phyloP scores from a whole-genome alignment of 2,329 filamentous ascomycete species.

The Alternaria solani region DNA sequence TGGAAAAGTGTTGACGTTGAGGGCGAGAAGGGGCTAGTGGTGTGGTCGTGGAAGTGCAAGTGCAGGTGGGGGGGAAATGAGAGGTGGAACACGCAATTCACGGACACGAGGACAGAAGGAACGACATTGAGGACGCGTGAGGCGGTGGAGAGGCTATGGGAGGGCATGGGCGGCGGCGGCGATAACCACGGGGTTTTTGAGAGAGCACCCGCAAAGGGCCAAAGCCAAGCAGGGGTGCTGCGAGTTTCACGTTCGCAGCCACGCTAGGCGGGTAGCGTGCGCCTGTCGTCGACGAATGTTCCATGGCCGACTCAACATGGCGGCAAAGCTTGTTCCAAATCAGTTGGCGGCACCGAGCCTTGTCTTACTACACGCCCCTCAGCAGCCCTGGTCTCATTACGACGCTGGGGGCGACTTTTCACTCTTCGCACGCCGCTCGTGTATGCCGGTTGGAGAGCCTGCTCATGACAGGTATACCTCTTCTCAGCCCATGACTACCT shows the following conservation, averaged over 20 bases:
- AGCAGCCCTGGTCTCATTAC: neutral
- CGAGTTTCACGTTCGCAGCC: slow-evolving; percentile 15
- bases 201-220: slow-evolving; percentile 1
- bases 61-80: slow-evolving; percentile 6
- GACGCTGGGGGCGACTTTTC: slow-evolving; percentile 2
- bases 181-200: slow-evolving; percentile 8
- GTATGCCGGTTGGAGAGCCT: slow-evolving; percentile 1
- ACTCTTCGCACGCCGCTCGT: slow-evolving; percentile 2
- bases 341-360: slow-evolving; percentile 5
- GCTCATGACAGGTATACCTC: slow-evolving; percentile 1
- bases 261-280: slow-evolving; percentile 10
- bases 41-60: neutral
- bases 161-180: slow-evolving; percentile 3
- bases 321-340: slow-evolving; percentile 13
- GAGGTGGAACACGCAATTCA: slow-evolving; percentile 6
- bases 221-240: slow-evolving; percentile 14
- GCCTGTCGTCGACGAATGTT: slow-evolving; percentile 12
- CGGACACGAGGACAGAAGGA: slow-evolving; percentile 4
- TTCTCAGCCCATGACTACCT: neutral
- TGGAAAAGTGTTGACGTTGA: slow-evolving; percentile 12
- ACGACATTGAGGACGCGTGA: neutral
- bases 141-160: neutral
- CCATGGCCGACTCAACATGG: slow-evolving; percentile 4
- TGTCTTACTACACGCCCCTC: neutral
- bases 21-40: slow-evolving; percentile 3